Base-by-base conservation (phyloP, 352 stramenopile genomes). In the Phytophthora foliorum region DNA sequence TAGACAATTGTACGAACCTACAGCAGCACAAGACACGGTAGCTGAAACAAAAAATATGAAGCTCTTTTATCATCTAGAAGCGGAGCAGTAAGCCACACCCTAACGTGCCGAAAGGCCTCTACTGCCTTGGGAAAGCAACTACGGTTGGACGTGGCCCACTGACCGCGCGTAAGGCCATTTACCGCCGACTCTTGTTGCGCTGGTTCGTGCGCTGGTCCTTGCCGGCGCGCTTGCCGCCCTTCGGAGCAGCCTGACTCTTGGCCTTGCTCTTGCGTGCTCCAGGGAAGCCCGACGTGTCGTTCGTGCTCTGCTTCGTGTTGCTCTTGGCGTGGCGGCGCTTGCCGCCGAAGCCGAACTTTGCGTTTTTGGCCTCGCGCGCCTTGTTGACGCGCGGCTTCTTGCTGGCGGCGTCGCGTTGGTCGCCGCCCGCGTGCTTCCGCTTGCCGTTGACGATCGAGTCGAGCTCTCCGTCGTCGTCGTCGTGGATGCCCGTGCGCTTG, bases 291-390 rank as follows among this genome's bases (percentile, higher is more conserved):
- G 87, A 92, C 59, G 88, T 74, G 67, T 96, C 84, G 73, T 96
- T 94, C 6, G 85, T 94, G 75, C 81, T 92, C 17, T 92, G 81
- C 54, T 86, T 86, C 10, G 86, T 82, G 83, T 96, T 96, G 67
- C 77, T 80, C 79, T 96, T 96, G 41, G 72, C 75, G 32, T 83
- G 79, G 29, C 80, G 78, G 52, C 88, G 92, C 60, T 91, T 92
- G 69, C 88, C 88, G 53, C 88, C 88, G 62, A 94, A 96, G 69
- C 88, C 88, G 68, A 86, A 96, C 74, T 94, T 93, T 56, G 92
- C 91, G 76, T 96, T 67, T 53, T 89, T 88, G 22, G 82, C 74
- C 57, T 92, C 88, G 29, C 88, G 85, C 60, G 72, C 74, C 57
- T 75, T 80, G 68, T 96, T 96, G 21, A 84, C 60, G 19, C 85